Conservation (phyloP, 2,329 filamentous ascomycete species). For the Trematosphaeria pertusa region DNA sequence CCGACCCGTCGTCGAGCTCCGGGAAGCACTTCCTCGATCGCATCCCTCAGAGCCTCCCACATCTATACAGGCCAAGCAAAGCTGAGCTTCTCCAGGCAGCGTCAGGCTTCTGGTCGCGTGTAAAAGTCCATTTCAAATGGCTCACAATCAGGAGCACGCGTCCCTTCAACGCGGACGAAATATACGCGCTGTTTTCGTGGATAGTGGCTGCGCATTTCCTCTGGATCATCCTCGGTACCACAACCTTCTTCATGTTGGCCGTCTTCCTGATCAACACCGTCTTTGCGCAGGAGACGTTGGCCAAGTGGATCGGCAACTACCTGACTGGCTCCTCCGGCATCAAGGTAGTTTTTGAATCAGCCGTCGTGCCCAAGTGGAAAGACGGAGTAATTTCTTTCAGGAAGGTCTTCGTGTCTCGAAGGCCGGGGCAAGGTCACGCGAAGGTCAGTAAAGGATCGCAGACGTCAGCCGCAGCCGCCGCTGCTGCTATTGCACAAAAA, state of each 20-base stretch:
- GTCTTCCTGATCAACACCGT: slow-evolving; percentile 95
- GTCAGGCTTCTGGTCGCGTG: slow-evolving; percentile 87
- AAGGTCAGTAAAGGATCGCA: slow-evolving; percentile 94
- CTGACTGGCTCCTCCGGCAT: slow-evolving; percentile 91
- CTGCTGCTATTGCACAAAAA: slow-evolving; percentile 70
- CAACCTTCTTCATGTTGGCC: slow-evolving; percentile 91
- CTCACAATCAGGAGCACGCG: slow-evolving; percentile 91
- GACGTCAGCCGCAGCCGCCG: slow-evolving; percentile 80
- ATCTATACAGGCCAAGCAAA: slow-evolving; percentile 82
- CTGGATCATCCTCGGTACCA: slow-evolving; percentile 96
- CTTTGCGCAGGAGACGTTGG: slow-evolving; percentile 94
- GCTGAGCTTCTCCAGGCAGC: slow-evolving; percentile 92
- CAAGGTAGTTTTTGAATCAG: slow-evolving; percentile 95
- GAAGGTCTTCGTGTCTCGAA: slow-evolving; percentile 92
- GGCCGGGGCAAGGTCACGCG: slow-evolving; percentile 81
- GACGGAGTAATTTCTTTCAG: slow-evolving; percentile 95
- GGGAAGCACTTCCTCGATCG: slow-evolving; percentile 62
- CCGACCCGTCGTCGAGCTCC: slow-evolving; percentile 26
- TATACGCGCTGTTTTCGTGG: slow-evolving; percentile 95
- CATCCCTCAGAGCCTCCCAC: slow-evolving; percentile 66
- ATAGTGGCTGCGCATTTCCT: slow-evolving; percentile 90
- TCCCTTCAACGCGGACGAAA: slow-evolving; percentile 96
- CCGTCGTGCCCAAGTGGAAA: slow-evolving; percentile 95
- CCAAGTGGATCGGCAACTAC: slow-evolving; percentile 93
- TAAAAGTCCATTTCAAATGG: slow-evolving; percentile 97